A percentile compares a stretch with the other conserved stretches of the same genome.
Evolutionary conservation across 2,329 filamentous ascomycete species (phyloP).

Genomic region (Mollisiaceae sp.): DNA sequence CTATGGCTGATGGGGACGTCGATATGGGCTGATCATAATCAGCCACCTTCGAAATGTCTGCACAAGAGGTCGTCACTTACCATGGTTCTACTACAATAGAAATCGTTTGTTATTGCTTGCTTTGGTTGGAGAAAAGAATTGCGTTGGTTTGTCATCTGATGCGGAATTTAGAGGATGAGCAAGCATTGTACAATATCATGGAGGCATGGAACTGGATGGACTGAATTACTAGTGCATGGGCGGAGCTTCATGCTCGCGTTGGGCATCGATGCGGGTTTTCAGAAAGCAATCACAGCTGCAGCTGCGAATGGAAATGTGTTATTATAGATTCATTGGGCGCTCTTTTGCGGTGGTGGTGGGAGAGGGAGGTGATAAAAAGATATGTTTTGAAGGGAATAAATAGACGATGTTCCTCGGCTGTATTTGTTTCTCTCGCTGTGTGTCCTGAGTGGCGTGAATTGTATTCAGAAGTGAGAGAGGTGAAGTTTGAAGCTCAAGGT

Average conservation of each 20-base stretch:
- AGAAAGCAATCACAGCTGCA: not conserved
- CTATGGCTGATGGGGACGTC: conserved; percentile 66
- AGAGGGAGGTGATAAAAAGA: not conserved
- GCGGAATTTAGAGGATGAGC: not conserved
- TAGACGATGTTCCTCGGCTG: no score
- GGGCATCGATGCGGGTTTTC: not conserved
- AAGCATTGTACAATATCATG: not conserved
- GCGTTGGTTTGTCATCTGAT: not conserved
- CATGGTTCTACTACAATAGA: not conserved
- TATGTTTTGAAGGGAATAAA: not conserved
- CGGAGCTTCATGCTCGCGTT: no score
- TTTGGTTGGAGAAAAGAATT: not conserved
- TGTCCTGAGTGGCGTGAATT: no score
- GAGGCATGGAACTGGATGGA: not conserved
- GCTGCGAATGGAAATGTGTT: not conserved
- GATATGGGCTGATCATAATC: conserved; percentile 33
- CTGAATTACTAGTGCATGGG: not conserved
- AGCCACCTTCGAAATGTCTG: not conserved
- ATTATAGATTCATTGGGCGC: not conserved
- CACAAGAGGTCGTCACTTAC: not conserved
- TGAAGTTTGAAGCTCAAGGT: no score
- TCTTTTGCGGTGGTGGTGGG: not conserved
- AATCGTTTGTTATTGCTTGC: not conserved
- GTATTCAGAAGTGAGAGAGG: no score
- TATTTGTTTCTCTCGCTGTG: no score